phyloP scores from a whole-genome alignment of 2,329 filamentous ascomycete species.

The Phialophora chinensis region DNA sequence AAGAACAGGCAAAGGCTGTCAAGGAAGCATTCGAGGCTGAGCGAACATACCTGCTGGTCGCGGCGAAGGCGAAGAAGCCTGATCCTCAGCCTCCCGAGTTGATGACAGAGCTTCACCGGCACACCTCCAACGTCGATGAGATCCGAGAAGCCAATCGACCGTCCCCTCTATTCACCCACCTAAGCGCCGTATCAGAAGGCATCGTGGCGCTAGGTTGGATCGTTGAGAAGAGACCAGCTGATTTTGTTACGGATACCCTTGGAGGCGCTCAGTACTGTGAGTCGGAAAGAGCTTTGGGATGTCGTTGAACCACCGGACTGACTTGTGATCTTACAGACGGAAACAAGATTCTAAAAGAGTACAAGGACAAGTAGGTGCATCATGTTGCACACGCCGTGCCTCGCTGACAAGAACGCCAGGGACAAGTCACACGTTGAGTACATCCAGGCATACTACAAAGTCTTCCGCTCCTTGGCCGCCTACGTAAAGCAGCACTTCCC shows the following conservation, averaged over 20 bases:
- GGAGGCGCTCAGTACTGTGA: constrained; percentile 80
- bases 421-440: constrained; percentile 83
- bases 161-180: constrained; percentile 76
- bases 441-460: constrained; percentile 88
- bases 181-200: constrained; percentile 87
- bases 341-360: constrained; percentile 89
- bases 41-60: constrained; percentile 83
- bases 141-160: constrained; percentile 82
- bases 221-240: constrained; percentile 79
- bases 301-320: not conserved
- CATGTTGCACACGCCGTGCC: not conserved
- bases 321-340: constrained; percentile 58
- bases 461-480: constrained; percentile 81
- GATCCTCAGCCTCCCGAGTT: constrained; percentile 75
- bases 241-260: constrained; percentile 82
- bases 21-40: constrained; percentile 78
- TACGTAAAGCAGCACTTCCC: constrained; percentile 86
- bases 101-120: constrained; percentile 83
- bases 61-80: constrained; percentile 91
- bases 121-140: constrained; percentile 77
- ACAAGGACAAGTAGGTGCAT: constrained; percentile 73
- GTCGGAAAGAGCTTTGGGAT: not conserved
- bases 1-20: constrained; percentile 67
- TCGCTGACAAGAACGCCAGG: constrained; percentile 53
- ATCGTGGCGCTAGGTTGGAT: constrained; percentile 92